Percentiles rank a stretch among this genome's conserved stretches.
phyloP scores from a whole-genome alignment of 305 asterid genomes.

The Fraxinus sp. region DNA sequence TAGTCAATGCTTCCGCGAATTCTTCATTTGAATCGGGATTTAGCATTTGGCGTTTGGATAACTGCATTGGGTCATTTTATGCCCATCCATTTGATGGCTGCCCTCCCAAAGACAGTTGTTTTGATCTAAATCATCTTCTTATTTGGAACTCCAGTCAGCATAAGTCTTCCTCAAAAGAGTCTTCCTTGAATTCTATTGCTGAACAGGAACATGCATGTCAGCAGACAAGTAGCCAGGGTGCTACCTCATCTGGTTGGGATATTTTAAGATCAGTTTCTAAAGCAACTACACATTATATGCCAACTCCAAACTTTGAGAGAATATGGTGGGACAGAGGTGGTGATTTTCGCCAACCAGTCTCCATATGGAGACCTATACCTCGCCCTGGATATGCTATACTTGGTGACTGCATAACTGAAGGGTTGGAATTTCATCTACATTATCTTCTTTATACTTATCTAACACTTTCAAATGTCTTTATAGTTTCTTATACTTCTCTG shows the following conservation, averaged over 20 bases:
- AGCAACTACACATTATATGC: conserved; percentile 57
- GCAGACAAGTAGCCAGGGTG: conserved; percentile 47
- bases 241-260: conserved; percentile 93
- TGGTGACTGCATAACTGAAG: conserved; percentile 96
- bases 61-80: conserved; percentile 82
- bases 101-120: conserved; percentile 64
- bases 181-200: conserved; percentile 46
- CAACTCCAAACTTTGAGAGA: conserved; percentile 93
- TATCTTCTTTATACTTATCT: conserved; percentile 20
- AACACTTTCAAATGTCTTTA: conserved; percentile 15
- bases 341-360: conserved; percentile 86
- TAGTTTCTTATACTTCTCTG: conserved; percentile 26
- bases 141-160: conserved; percentile 70
- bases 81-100: conserved; percentile 63
- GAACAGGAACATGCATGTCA: conserved; percentile 40
- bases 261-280: conserved; percentile 80
- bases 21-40: conserved; percentile 64
- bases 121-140: conserved; percentile 88
- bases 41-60: conserved; percentile 96
- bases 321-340: conserved; percentile 99
- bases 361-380: conserved; percentile 94
- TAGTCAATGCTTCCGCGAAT: conserved; percentile 53
- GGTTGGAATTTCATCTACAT: conserved; percentile 47
- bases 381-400: conserved; percentile 80
- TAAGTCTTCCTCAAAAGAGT: conserved; percentile 52